A percentile compares a stretch with the other conserved stretches of the same genome.
phyloP scores from a whole-genome alignment of 2,329 filamentous ascomycete genomes.

The Triangularia setosa region DNA sequence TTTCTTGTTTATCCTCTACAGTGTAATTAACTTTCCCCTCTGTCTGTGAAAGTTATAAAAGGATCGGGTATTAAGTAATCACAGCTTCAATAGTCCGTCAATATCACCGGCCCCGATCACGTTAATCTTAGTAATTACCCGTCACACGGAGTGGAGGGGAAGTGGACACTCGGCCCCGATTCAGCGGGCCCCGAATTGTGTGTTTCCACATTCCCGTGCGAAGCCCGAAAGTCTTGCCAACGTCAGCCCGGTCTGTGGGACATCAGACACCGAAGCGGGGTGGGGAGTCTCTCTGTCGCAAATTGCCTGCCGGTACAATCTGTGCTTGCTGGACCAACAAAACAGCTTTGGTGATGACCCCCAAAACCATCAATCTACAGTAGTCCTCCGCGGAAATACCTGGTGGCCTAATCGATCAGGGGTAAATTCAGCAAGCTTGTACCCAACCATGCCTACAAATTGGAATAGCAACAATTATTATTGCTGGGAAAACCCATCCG shows the following conservation, averaged over 20 bases:
- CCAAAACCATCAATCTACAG: not conserved
- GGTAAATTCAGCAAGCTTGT: not conserved
- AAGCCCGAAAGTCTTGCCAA: not conserved
- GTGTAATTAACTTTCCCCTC: not conserved
- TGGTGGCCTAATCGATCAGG: not conserved
- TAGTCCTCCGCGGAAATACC: slow-evolving; percentile 3
- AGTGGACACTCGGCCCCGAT: not conserved
- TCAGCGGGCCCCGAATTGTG: not conserved
- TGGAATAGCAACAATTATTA: not conserved
- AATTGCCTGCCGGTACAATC: not conserved
- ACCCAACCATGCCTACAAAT: not conserved
- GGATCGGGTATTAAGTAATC: not conserved
- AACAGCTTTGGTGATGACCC: not conserved
- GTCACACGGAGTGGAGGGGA: not conserved
- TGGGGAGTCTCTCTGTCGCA: not conserved
- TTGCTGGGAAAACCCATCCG: slow-evolving; percentile 1
- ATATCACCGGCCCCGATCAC: not conserved
- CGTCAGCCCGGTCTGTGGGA: slow-evolving; percentile 14
- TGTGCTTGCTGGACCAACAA: too few relatives aligned
- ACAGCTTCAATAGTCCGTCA: not conserved
- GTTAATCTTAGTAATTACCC: not conserved
- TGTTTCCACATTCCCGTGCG: not conserved
- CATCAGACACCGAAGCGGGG: not conserved
- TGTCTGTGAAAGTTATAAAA: not conserved
- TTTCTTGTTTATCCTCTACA: not conserved